Conservation (phyloP, 352 stramenopile genomes). For the Globisporangium iwayamae region DNA sequence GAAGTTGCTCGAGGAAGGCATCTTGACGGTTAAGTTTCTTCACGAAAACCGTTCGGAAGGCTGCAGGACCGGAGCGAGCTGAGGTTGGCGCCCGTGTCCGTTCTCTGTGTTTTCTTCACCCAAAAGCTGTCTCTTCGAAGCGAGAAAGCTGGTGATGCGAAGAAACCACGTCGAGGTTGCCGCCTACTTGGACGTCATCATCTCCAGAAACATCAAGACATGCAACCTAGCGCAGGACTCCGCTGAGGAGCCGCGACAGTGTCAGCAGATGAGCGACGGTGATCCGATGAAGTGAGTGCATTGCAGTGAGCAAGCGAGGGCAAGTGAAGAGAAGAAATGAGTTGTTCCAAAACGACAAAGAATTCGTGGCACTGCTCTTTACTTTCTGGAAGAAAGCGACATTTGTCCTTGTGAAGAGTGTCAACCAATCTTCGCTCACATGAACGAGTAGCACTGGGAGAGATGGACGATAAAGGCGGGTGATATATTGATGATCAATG, state of each 20-base stretch:
- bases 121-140: not conserved
- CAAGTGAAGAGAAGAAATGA: too few relatives aligned
- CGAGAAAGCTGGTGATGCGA: not conserved
- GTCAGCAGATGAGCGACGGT: not conserved
- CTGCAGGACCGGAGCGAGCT: not conserved
- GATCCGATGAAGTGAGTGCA: too few relatives aligned
- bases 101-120: not conserved
- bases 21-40: not conserved
- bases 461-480: too few relatives aligned
- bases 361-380: too few relatives aligned
- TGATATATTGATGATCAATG: too few relatives aligned
- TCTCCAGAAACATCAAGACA: not conserved
- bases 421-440: too few relatives aligned
- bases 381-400: too few relatives aligned
- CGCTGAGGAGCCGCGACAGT: not conserved
- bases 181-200: not conserved
- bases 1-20: not conserved
- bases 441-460: too few relatives aligned
- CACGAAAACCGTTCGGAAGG: not conserved
- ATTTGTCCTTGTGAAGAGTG: too few relatives aligned
- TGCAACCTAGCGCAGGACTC: not conserved
- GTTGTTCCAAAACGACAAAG: too few relatives aligned
- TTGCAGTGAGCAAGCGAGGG: too few relatives aligned
- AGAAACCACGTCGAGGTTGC: too few relatives aligned
- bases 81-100: not conserved